Base-by-base conservation (phyloP, 495 filamentous ascomycete genomes). In the Filosporella fistucella region DNA sequence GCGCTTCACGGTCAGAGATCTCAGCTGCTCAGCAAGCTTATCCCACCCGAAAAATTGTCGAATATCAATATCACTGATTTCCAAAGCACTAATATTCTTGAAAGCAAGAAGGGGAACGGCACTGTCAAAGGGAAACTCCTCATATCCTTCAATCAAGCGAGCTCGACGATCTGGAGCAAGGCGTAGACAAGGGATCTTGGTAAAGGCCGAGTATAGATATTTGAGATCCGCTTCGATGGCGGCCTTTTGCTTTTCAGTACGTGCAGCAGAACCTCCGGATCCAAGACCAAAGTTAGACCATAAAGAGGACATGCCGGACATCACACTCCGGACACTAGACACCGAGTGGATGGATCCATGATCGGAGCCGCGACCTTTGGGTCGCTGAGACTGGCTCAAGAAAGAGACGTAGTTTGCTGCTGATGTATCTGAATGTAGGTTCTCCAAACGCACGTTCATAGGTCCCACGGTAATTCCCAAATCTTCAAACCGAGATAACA, bases 21-120 rank as follows among this genome's bases (percentile, higher is more conserved):
- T 80, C 37, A 97, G 74, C 66, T 95, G 88, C 61, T 98, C 93
- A 0, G 93, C 85, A 48, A 96, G 61, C 48, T 84, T 78, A 65
- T 97, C 93, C 93, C 93, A 98, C 34, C 93, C 93, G 63, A 87
- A 95, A 67, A 97, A 95, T 52, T 95, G 91, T 52, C 93, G 82
- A 61, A 94, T 95, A 66, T 97, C 93, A 61, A 96, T 82, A 63
- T 95, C 90, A 65, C 82, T 88, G 34, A 98, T 88, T 66, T 97
- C 93, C 55, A 98, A 72, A 9, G 86, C 82, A 65, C 88, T 89
- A 39, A 96, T 67, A 58, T 97, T 98, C 71, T 98, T 97, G 76
- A 98, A 97, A 21, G 86, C 84, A 63, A 89, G 83, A 10, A 97
- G 69, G 14, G 93, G 93, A 21, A 98, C 93, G n/a, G 93, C 93